These are phyloP conservation scores for Globisporangium parvum DNA, from an alignment of 352 stramenopile species.

Conservation along the genomic window DNA sequence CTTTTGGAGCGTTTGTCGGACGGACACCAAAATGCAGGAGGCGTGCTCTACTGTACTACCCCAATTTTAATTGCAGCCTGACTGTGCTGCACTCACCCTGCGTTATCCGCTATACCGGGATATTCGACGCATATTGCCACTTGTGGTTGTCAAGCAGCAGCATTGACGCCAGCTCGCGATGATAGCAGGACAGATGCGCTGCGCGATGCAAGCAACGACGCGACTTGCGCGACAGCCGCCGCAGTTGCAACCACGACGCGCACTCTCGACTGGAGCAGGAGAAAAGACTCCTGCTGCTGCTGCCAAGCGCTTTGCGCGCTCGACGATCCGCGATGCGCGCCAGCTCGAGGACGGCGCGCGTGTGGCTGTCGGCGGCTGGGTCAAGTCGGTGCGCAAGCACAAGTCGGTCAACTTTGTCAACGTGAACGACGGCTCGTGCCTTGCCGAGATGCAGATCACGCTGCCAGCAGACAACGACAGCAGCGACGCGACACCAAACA, in stretches of 20 bases:
- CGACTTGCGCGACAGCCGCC: background rate
- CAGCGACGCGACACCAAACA: conserved; percentile 23
- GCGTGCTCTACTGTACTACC: too few species aligned
- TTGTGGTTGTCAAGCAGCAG: background rate
- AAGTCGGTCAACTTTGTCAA: conserved; percentile 97
- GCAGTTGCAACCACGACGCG: background rate
- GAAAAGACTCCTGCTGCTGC: background rate
- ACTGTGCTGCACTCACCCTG: too few species aligned
- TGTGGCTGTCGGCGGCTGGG: conserved; percentile 85
- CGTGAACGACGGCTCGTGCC: conserved; percentile 93
- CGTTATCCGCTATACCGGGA: too few species aligned
- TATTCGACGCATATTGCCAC: too few species aligned
- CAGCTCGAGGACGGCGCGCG: conserved; percentile 28
- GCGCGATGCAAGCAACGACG: background rate
- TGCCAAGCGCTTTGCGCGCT: conserved; percentile 14
- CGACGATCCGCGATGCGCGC: conserved; percentile 40
- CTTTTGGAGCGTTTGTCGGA: too few species aligned
- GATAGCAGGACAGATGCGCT: background rate
- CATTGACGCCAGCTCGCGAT: background rate
- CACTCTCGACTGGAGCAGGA: conserved; percentile 3
- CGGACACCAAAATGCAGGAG: too few species aligned
- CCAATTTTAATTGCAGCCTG: too few species aligned
- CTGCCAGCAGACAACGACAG: conserved; percentile 38
- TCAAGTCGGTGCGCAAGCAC: conserved; percentile 95
- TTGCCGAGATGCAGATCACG: conserved; percentile 91